Evolutionary conservation across 148 eudicot genomes (phyloP).

Genomic region (Fagopyrum homotropicum): DNA sequence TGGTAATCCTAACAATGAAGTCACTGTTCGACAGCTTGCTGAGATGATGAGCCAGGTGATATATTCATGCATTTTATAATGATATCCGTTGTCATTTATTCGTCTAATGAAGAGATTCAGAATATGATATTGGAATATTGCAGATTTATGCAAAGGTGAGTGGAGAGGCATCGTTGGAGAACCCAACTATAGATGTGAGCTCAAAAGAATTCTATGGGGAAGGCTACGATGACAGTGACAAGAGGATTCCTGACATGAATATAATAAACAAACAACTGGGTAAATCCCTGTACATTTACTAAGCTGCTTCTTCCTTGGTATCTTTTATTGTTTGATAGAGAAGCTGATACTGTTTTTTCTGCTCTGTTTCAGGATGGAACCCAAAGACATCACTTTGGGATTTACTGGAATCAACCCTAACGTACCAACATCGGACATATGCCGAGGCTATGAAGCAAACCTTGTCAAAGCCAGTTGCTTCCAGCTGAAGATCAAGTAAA

Average conservation of each 20-base stretch:
- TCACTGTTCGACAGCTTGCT: conserved; percentile 96
- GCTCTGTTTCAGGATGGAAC: conserved; percentile 57
- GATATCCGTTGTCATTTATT: not conserved
- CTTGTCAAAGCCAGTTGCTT: conserved; percentile 57
- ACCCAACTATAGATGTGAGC: conserved; percentile 83
- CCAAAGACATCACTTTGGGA: conserved; percentile 98
- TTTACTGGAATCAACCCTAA: conserved; percentile 93
- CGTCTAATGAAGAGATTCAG: too few relatives aligned
- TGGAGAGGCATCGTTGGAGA: conserved; percentile 61
- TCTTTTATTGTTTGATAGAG: not conserved
- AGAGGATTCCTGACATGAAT: conserved; percentile 98
- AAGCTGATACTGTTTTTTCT: not conserved
- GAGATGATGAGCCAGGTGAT: conserved; percentile 97
- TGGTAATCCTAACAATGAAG: conserved; percentile 98
- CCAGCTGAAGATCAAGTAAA: conserved; percentile 22
- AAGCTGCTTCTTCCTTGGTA: not conserved
- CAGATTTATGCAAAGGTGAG: conserved; percentile 90
- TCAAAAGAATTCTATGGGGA: conserved; percentile 92
- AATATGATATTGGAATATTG: not conserved
- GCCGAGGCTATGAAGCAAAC: conserved; percentile 87
- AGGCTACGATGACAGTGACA: conserved; percentile 97
- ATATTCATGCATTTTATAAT: not conserved
- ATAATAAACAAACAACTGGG: conserved; percentile 93
- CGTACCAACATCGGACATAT: conserved; percentile 95
- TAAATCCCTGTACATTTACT: conserved; percentile 17